Evolutionary conservation across 2,329 filamentous ascomycete genomes (phyloP).

Genomic region (Samsoniella hepiali): DNA sequence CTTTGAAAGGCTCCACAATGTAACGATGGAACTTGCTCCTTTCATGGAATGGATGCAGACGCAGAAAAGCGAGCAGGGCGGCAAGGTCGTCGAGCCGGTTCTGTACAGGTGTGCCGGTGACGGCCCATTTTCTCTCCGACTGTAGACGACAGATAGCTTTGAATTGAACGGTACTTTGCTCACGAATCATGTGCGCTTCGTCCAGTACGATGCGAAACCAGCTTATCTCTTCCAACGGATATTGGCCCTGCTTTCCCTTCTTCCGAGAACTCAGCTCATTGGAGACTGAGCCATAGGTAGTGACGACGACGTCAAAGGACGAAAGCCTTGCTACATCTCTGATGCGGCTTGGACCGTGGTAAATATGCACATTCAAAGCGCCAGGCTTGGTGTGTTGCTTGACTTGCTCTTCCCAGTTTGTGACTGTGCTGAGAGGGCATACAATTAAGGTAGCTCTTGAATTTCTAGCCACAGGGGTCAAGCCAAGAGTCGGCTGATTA

Average conservation of each 20-base stretch:
- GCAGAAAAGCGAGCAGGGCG: constrained; percentile 80
- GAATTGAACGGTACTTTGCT: constrained; percentile 75
- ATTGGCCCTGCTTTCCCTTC: constrained; percentile 56
- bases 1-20: constrained; percentile 83
- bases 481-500: constrained; percentile 41
- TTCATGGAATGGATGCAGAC: constrained; percentile 81
- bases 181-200: constrained; percentile 92
- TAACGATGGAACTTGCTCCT: constrained; percentile 70
- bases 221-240: constrained; percentile 72
- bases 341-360: constrained; percentile 76
- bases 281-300: constrained; percentile 85
- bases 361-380: constrained; percentile 71
- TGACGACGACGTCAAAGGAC: constrained; percentile 79
- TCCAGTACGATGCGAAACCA: constrained; percentile 95
- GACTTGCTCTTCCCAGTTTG: constrained; percentile 94
- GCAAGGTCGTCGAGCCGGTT: constrained; percentile 89
- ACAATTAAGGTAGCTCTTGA: constrained; percentile 79
- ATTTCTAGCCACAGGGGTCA: constrained; percentile 60
- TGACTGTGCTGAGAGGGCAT: constrained; percentile 84
- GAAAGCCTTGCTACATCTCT: constrained; percentile 66
- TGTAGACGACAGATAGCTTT: constrained; percentile 78
- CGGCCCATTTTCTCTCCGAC: constrained; percentile 84
- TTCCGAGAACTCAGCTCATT: constrained; percentile 69
- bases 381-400: constrained; percentile 69
- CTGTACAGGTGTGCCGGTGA: constrained; percentile 95